A percentile compares a stretch with the other conserved stretches of the same genome.
phyloP scores from a whole-genome alignment of 2,329 filamentous ascomycete species.

The Clarireedia homoeocarpa region DNA sequence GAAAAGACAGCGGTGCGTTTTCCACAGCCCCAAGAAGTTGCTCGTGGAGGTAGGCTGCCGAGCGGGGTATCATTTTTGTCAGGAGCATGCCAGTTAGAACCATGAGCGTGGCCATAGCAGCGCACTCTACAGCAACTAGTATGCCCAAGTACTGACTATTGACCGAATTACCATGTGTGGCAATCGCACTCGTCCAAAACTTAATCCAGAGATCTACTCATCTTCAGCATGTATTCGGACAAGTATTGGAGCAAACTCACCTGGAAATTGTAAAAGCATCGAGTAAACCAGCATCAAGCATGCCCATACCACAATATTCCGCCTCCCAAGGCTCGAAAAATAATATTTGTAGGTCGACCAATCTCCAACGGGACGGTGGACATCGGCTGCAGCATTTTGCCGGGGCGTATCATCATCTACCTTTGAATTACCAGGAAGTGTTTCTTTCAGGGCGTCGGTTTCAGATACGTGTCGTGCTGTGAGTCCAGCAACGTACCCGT shows the following conservation, averaged over 20 bases:
- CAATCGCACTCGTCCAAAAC: slow-evolving; percentile 32
- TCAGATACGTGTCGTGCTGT: slow-evolving; percentile 11
- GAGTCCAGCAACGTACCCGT: slow-evolving; percentile 18
- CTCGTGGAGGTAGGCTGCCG: slow-evolving; percentile 41
- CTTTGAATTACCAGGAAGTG: not conserved
- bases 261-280: slow-evolving; percentile 12
- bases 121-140: slow-evolving; percentile 20
- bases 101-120: slow-evolving; percentile 11
- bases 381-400: slow-evolving; percentile 15
- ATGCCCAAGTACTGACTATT: slow-evolving; percentile 20
- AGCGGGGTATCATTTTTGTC: slow-evolving; percentile 45
- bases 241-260: slow-evolving; percentile 7
- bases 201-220: slow-evolving; percentile 34
- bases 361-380: slow-evolving; percentile 15
- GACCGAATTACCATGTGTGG: slow-evolving; percentile 17
- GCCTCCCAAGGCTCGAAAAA: slow-evolving; percentile 12
- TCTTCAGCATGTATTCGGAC: slow-evolving; percentile 25
- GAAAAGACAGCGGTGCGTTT: slow-evolving; percentile 35
- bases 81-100: slow-evolving; percentile 34
- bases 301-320: slow-evolving; percentile 10
- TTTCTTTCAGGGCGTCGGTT: not conserved
- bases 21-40: slow-evolving; percentile 38
- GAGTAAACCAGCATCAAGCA: slow-evolving; percentile 12
- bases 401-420: slow-evolving; percentile 7
- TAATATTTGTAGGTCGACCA: slow-evolving; percentile 18